phyloP scores from a whole-genome alignment of 352 stramenopile genomes.

The Globisporangium acanthophoron region DNA sequence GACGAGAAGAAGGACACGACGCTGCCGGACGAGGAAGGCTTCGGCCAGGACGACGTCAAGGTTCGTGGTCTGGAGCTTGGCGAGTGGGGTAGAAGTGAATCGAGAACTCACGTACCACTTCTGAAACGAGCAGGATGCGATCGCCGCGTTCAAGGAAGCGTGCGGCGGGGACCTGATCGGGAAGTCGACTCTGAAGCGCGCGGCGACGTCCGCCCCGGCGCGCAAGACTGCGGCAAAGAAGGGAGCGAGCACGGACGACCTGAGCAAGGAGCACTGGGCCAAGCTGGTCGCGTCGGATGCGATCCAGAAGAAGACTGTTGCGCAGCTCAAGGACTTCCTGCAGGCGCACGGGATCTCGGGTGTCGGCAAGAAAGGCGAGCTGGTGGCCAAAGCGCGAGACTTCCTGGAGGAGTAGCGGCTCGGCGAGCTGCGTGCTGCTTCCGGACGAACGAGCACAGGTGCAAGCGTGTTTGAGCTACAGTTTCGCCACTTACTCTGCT shows the following conservation, averaged over 20 bases:
- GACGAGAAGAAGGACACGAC: slow-evolving; percentile 76
- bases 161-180: slow-evolving; percentile 52
- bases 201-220: slow-evolving; percentile 21
- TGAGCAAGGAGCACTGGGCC: slow-evolving; percentile 47
- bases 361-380: slow-evolving; percentile 56
- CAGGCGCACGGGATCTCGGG: slow-evolving; percentile 34
- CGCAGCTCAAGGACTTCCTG: slow-evolving; percentile 67
- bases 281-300: slow-evolving; percentile 34
- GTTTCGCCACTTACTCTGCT: not conserved
- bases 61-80: slow-evolving; percentile 11
- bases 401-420: slow-evolving; percentile 27
- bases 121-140: slow-evolving; percentile 26
- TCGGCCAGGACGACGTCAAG: slow-evolving; percentile 61
- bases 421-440: not conserved
- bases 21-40: slow-evolving; percentile 66
- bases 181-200: slow-evolving; percentile 42
- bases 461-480: not conserved
- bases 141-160: slow-evolving; percentile 34
- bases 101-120: not conserved
- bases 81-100: not conserved
- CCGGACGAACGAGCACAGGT: not conserved
- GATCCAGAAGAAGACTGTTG: slow-evolving; percentile 71
- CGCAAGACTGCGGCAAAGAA: slow-evolving; percentile 33
- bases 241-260: slow-evolving; percentile 26
- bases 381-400: slow-evolving; percentile 40